Conservation (phyloP, 2,329 filamentous ascomycete species). For the Paraphoma chrysanthemicola region DNA sequence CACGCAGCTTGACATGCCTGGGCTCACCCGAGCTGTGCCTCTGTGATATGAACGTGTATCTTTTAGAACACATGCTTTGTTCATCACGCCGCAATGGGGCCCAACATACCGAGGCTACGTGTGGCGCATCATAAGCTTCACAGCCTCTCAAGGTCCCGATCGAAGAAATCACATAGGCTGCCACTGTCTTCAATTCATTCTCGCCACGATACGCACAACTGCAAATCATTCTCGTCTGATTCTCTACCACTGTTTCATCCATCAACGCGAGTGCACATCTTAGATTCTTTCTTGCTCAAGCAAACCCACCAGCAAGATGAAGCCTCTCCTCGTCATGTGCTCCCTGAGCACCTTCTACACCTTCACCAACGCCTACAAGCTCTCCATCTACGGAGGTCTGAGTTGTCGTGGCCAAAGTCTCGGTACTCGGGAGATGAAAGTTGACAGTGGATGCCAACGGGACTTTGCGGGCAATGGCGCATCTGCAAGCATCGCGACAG, state of each 20-base stretch:
- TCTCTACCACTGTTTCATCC: not conserved
- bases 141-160: not conserved
- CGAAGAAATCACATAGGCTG: too few relatives aligned
- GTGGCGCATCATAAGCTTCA: not conserved
- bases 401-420: slow-evolving; percentile 3
- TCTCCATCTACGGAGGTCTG: slow-evolving; percentile 1
- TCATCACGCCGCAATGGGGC: too few relatives aligned
- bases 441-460: slow-evolving; percentile 7
- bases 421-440: slow-evolving; percentile 6
- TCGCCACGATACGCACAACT: too few relatives aligned
- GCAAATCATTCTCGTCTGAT: too few relatives aligned
- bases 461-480: slow-evolving; percentile 7
- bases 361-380: slow-evolving; percentile 4
- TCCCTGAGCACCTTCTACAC: slow-evolving; percentile 1
- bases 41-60: not conserved
- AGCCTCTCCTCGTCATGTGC: slow-evolving; percentile 1
- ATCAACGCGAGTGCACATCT: not conserved
- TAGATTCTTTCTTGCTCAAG: not conserved
- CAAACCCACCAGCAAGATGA: slow-evolving; percentile 2
- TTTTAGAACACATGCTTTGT: not conserved
- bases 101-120: too few relatives aligned
- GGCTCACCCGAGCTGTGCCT: not conserved
- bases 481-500: slow-evolving; percentile 3
- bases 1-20: not conserved
- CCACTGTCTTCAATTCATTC: too few relatives aligned